Base-by-base conservation (phyloP, 1,139 yeast species). In the Scheffersomyces cryptocercus region DNA sequence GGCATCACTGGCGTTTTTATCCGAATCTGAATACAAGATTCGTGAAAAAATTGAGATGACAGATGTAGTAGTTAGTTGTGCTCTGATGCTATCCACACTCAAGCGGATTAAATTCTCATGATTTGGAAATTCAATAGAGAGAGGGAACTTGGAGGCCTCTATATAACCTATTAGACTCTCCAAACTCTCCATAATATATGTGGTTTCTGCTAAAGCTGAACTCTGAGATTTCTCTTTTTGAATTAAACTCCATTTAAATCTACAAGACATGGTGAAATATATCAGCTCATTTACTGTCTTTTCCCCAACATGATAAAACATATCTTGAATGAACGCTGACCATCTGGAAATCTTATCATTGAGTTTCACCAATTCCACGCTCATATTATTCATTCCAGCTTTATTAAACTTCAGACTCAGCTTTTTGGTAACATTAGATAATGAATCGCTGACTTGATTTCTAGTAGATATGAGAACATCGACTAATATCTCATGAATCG, bases 1-100 rank as follows among this genome's bases (percentile, higher is more conserved):
- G 3, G 81, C 79, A 40, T 80, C 83, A 5, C 61, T 59, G n/a
- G 64, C 70, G 31, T 66, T 62, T 11, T 63, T 64, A 6, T 59
- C 61, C 2, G 64, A 62, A 45, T 71, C 64, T 28, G 76, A 56
- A 51, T 74, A 62, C 40, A 85, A 71, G 3, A 84, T 76, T 37
- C 72, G 73, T 11, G 88, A 77, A 59, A 89, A 88, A 26, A 84
- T 77, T 0, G 86, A 70, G 37, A 87, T 75, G 0, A 89, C 88
- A 14, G 82, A 77, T 11, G 84, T 68, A 33, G 86, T 85, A 1
- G 89, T 83, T 13, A 84, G 67, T 53, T 88, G 91, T 2, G 81
- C 71, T 35, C 73, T 73, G 4, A 88, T 73, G 9, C 80, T 73
- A 1, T 70, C 67, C 3, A 64, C 43, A 34, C 78, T 81, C 3